Evolutionary conservation across 1,139 yeast genomes (phyloP).

Genomic region (Protomyces gravidus): DNA sequence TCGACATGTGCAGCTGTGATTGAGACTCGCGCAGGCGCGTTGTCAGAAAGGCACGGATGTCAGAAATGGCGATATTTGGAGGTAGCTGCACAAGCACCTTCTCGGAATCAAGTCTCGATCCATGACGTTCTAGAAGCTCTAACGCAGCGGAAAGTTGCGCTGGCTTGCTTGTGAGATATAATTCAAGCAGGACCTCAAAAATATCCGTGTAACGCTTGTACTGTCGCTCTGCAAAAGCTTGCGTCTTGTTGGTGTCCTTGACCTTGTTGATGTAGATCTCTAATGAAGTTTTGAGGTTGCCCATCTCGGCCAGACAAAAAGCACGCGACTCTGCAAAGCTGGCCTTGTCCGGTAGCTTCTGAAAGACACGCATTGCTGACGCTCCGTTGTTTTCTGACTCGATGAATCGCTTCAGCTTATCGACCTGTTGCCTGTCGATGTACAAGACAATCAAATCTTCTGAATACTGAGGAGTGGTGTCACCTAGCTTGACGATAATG

Average conservation of each 20-base stretch:
- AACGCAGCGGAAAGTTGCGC: constrained; percentile 33
- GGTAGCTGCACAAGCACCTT: constrained; percentile 39
- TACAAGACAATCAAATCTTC: constrained; percentile 59
- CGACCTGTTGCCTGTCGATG: constrained; percentile 40
- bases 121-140: constrained; percentile 22
- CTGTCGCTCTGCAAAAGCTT: constrained; percentile 54
- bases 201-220: constrained; percentile 43
- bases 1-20: constrained; percentile 36
- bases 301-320: constrained; percentile 56
- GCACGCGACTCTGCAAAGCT: constrained; percentile 49
- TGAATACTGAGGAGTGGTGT: constrained; percentile 48
- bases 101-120: constrained; percentile 39
- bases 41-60: constrained; percentile 39
- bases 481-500: constrained; percentile 47
- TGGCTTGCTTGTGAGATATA: constrained; percentile 40
- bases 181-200: constrained; percentile 40
- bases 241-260: constrained; percentile 55
- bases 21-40: constrained; percentile 47
- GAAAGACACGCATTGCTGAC: constrained; percentile 41
- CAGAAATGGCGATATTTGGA: constrained; percentile 36
- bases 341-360: constrained; percentile 37
- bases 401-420: constrained; percentile 37
- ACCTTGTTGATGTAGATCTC: constrained; percentile 59
- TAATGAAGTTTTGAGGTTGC: constrained; percentile 62
- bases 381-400: constrained; percentile 37